A percentile compares a stretch with the other conserved stretches of the same genome.
Evolutionary conservation across 345 rosid species (phyloP).

Genomic region (Noccaea caerulescens): DNA sequence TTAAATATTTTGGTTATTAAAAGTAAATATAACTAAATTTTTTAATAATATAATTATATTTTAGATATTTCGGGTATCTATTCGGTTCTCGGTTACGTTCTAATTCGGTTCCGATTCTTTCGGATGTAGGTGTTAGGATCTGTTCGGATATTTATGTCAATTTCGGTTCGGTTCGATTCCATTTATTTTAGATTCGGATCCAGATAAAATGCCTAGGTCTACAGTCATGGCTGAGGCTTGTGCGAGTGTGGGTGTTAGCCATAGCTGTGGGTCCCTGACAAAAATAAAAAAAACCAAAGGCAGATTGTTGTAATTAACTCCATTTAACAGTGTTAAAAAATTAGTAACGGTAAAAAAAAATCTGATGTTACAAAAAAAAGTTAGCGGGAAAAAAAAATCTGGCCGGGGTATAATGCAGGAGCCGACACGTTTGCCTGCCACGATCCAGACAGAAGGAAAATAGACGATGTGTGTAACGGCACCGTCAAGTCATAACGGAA

Average conservation of each 20-base stretch:
- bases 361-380: neutral
- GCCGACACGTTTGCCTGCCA: slow-evolving; percentile 52
- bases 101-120: too few species aligned
- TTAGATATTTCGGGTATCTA: too few species aligned
- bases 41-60: too few species aligned
- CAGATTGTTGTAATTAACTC: slow-evolving; percentile 23
- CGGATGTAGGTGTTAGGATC: too few species aligned
- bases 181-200: too few species aligned
- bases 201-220: too few species aligned
- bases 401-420: slow-evolving; percentile 41
- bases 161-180: too few species aligned
- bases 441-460: slow-evolving; percentile 43
- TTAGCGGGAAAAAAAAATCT: neutral
- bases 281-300: neutral
- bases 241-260: slow-evolving; percentile 43
- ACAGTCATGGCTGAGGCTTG: slow-evolving; percentile 35
- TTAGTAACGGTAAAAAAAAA: neutral
- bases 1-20: too few species aligned
- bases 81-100: too few species aligned
- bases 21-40: too few species aligned
- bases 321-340: neutral
- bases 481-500: slow-evolving; percentile 42
- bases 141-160: too few species aligned
- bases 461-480: slow-evolving; percentile 34
- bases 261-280: slow-evolving; percentile 34